Percentiles rank a stretch among this genome's conserved stretches.
Evolutionary conservation across 129 eudicot genomes (phyloP).

Genomic region (Tanacetum coccineum): DNA sequence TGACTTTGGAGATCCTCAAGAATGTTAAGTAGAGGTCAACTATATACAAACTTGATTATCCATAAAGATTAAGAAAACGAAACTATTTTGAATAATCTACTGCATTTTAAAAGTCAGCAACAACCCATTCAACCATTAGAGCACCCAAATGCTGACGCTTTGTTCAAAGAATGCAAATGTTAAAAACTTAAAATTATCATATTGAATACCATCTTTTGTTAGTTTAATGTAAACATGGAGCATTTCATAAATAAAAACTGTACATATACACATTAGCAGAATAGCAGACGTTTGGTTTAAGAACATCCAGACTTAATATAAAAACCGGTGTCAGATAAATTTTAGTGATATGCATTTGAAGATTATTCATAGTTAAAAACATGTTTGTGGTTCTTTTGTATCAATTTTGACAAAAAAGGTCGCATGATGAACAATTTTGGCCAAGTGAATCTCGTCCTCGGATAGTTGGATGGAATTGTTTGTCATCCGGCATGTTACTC

Average conservation of each 20-base stretch:
- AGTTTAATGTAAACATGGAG: neutral
- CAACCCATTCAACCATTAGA: conserved; percentile 11
- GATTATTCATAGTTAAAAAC: neutral
- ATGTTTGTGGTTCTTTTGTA: too few species aligned
- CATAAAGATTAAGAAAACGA: neutral
- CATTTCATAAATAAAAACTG: neutral
- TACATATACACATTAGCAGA: neutral
- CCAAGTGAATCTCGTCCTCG: too few species aligned
- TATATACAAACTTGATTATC: neutral
- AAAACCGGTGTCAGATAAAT: neutral
- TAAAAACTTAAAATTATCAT: neutral
- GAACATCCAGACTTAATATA: neutral
- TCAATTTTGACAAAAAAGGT: too few species aligned
- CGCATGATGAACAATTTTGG: too few species aligned
- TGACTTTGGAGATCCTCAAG: too few species aligned
- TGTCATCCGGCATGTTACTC: too few species aligned
- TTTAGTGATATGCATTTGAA: neutral
- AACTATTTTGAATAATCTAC: neutral
- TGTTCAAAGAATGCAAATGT: neutral
- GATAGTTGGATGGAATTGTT: too few species aligned
- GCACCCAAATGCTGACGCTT: conserved; percentile 5
- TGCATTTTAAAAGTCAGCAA: neutral
- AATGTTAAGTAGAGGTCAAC: neutral
- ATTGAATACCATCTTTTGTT: neutral
- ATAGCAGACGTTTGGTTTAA: too few species aligned